Conservation (phyloP, 768 basidiomycete species). For the Lactifluus pinguis region DNA sequence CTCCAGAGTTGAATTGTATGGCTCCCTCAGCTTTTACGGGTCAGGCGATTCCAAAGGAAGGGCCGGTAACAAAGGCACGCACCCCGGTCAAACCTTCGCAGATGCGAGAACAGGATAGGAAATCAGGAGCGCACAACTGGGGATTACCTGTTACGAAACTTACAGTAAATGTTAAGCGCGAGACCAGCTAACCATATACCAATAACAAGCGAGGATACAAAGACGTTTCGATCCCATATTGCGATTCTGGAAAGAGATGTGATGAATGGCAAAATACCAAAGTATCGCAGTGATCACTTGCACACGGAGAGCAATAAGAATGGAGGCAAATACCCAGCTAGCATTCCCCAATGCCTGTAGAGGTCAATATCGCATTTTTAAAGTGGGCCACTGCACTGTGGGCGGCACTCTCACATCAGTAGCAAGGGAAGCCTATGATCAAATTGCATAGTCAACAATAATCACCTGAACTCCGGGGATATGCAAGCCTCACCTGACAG, state of each 20-base stretch:
- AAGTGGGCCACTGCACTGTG: not conserved
- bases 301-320: not conserved
- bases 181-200: not conserved
- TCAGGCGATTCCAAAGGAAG: not conserved
- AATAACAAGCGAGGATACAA: not conserved
- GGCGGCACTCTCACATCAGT: too few relatives aligned
- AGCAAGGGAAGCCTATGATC: not conserved
- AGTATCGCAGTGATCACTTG: not conserved
- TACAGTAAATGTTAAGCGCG: not conserved
- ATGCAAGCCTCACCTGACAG: not conserved
- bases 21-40: not conserved
- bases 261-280: not conserved
- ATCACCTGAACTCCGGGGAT: not conserved
- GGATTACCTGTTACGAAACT: not conserved
- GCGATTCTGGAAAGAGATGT: not conserved
- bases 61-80: not conserved
- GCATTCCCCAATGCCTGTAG: not conserved
- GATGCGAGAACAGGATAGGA: not conserved
- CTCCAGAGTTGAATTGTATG: not conserved
- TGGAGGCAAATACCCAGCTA: not conserved
- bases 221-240: not conserved
- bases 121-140: too few relatives aligned
- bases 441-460: not conserved
- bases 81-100: not conserved
- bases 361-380: not conserved